Evolutionary conservation across 2,329 filamentous ascomycete species (phyloP), one percentile per base, ranked within the genome.

Genomic region (Calonectria naviculata): DNA sequence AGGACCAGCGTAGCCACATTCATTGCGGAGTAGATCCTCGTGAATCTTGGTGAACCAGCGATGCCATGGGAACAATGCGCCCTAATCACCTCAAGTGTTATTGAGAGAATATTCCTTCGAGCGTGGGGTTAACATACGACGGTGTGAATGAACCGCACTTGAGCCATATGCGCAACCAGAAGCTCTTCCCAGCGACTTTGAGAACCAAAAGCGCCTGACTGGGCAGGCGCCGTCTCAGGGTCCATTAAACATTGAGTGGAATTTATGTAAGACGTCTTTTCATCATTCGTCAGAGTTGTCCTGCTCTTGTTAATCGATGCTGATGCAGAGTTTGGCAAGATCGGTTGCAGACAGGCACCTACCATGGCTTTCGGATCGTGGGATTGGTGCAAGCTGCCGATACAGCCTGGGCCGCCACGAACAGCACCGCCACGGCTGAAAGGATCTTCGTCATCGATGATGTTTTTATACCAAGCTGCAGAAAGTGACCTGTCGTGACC

Each of bases 181-280:
- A 56, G 52, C n/a, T 56, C 52, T 31, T 56, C 52, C 52, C 52
- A 56, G 52, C 52, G 52, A 6, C 52, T 56, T 26, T 56, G 52
- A 17, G 52, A 21, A 6, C 52, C 52, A 15, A 56, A 56, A 9
- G 52, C 52, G 10, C 52, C 52, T 24, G 52, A 56, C 52, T 56
- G 31, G 3, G 52, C 52, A 17, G 52, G 52, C 10, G 52, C 52
- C 10, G 31, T 38, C 52, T 56, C n/a, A 21, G 52, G 19, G 13
- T 56, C 21, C 52, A 56, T 56, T 10, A 56, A 19, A n/a, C 52
- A 56, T 8, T 36, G 31, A n/a, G 52, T 56, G 12, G 52, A 56
- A 24, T 56, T 38, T 6, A 56, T 56, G 12, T 56, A 56, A 10
- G 52, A 56, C 5, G 31, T 31, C 12, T 56, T 56, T 26, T 56